These are phyloP conservation scores for Breynia disticha DNA, from an alignment of 441 rosid genomes.

Conservation along the genomic window DNA sequence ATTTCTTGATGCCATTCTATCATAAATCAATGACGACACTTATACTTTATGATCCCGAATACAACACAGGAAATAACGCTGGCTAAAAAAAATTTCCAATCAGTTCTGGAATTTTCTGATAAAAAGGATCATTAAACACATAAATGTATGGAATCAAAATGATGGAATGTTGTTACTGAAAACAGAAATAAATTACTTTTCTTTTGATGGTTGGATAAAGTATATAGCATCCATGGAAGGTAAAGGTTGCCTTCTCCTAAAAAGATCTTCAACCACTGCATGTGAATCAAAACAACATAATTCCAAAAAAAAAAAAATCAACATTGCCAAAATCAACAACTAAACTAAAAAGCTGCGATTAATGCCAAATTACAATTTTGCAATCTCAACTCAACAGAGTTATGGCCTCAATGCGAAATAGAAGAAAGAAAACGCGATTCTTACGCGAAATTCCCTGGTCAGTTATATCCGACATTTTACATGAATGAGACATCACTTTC, in stretches of 20 bases:
- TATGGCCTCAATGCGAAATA: neutral
- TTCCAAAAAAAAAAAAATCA: neutral
- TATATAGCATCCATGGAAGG: conserved; percentile 89
- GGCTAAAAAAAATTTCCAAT: no score
- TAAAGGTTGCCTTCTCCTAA: conserved; percentile 78
- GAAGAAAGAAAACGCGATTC: conserved; percentile 8
- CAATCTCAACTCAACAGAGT: neutral
- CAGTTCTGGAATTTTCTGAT: no score
- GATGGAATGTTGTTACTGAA: conserved; percentile 3
- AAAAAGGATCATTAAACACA: no score
- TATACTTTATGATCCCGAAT: no score
- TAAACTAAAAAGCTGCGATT: neutral
- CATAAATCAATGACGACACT: no score
- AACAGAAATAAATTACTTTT: conserved; percentile 43
- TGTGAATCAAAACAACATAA: conserved; percentile 2
- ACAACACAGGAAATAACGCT: no score
- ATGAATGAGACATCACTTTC: conserved; percentile 84
- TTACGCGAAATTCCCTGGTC: conserved; percentile 94
- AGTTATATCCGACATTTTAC: conserved; percentile 94
- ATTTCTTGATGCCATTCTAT: no score
- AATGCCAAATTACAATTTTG: no score
- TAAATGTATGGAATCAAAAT: neutral
- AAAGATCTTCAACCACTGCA: conserved; percentile 92
- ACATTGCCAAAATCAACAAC: neutral
- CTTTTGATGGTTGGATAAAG: conserved; percentile 82